Base-by-base conservation (phyloP, 176 grass and related monocot genomes). In the Avena atlantica region DNA sequence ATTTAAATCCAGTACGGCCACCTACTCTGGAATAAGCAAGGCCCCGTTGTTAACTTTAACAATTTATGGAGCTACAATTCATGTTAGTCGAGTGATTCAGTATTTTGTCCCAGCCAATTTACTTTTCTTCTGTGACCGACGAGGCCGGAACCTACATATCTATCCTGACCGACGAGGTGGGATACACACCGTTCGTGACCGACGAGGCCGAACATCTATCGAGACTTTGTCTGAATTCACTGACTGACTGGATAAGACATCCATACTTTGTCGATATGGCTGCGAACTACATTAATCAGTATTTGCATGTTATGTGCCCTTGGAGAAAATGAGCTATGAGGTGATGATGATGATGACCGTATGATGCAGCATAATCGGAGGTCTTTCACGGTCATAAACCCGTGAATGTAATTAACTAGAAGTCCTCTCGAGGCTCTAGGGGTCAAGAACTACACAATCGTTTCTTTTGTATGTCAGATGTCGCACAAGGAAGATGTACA, bases 391-490 rank as follows among this genome's bases (percentile, higher is more conserved):
- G 1, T 10, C 8, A 25, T 20, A 0, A 2, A 12, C 3, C 1
- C 12, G 1, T 36, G 51, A 25, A 78, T 34, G 74, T 78, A 78
- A 78, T 78, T 78, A 78, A 78, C 51, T 57, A 36, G 51, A 37
- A 17, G 8, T 57, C 19, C 74, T 17, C 9, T 6, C 16, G 74
- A 57, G 74, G 1, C 74, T 31, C 74, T 57, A 78, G 74, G 74
- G 57, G 8, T 77, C 25, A 16, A 16, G 73, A 76, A 76, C 3
- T 53, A 1, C 70, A 47, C 63, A 31, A 76, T 76, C 7, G 74
- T 34, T 7, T 55, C 6, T 66, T 42, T 42, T 31, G 5, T 55
- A 13, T 16, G 8, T 34, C 8, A 76, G 23, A 29, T 52, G 23
- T 24, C 2, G 19, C 9, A 53, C 0, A 9, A 17, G 31, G 8